Evolutionary conservation across 83 land plant species (phyloP), one percentile per base, ranked within the genome.

Genomic region (Thuja plicata): DNA sequence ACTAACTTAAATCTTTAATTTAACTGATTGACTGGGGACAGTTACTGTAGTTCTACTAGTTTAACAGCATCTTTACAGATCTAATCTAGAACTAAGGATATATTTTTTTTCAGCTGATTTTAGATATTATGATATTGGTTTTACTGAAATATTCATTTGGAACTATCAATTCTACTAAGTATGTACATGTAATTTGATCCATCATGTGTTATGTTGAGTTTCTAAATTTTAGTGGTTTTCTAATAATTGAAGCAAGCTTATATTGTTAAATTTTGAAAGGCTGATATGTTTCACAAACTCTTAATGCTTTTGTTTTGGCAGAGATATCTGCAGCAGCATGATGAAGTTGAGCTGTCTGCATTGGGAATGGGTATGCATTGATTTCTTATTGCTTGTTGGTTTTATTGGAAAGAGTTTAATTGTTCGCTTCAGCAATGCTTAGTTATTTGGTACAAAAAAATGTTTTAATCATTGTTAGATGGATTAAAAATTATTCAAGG

Each of bases 261-360:
- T 37, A 17, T 79, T 21, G 10, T 41, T 17, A 37, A 21, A 38
- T 21, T 40, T 41, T 80, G 15, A 30, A 38, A 84, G 17, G 24
- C 10, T 40, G 0, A 35, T 17, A 37, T 30, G 86, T 32, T 84
- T 84, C 10, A 30, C 32, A 7, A 52, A 52, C 40, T 52, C 38
- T 15, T 84, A 84, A 50, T 84, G 6, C 24, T 52, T 3, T 48
- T 91, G 76, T 70, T 87, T 32, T 85, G 86, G 80, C 95, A 94
- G 95, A 94, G 95, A 81, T 94, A 89, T 88, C 91, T 94, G 95
- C 95, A 94, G 91, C 93, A 94, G 48, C 87, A 94, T 76, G 90
- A 90, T 62, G 95, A 94, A 71, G 93, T 94, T 66, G 95, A 94
- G 85, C 93, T 94, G 34, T 93, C 95, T 84, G 95, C 94, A 41